phyloP scores from a whole-genome alignment of 192 early-diverging fungal species.

The Rhizophagus prolifer region DNA sequence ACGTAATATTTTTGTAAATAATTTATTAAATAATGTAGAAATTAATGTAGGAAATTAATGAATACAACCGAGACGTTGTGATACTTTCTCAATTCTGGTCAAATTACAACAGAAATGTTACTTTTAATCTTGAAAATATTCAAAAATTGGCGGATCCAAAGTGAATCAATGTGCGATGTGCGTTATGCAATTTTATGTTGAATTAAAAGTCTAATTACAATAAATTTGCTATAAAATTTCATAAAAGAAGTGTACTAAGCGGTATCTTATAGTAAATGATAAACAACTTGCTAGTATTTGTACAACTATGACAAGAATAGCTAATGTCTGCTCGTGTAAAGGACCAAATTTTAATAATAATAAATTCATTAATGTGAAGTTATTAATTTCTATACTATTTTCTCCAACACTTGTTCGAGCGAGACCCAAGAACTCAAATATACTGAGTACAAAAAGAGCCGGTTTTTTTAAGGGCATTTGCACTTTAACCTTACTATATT shows the following conservation, averaged over 20 bases:
- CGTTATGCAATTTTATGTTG: background rate
- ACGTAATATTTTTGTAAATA: background rate
- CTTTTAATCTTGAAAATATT: constrained; percentile 32
- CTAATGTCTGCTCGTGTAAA: constrained; percentile 66
- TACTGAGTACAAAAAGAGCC: constrained; percentile 23
- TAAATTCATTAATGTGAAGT: constrained; percentile 91
- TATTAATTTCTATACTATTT: constrained; percentile 65
- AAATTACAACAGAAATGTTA: constrained; percentile 39
- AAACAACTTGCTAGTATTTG: constrained; percentile 67
- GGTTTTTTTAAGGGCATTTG: constrained; percentile 12
- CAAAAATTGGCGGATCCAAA: background rate
- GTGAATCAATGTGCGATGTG: too few relatives aligned
- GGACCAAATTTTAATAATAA: constrained; percentile 79
- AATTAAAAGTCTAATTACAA: constrained; percentile 12
- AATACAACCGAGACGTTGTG: constrained; percentile 37
- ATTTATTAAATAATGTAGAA: constrained; percentile 25
- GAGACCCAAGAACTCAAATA: constrained; percentile 26
- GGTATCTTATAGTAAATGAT: constrained; percentile 82
- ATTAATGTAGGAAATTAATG: constrained; percentile 40
- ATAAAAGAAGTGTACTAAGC: constrained; percentile 82
- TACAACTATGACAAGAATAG: constrained; percentile 58
- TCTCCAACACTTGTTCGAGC: constrained; percentile 26
- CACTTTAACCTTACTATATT: background rate
- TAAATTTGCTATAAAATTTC: constrained; percentile 27
- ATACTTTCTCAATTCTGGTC: constrained; percentile 41